Evolutionary conservation across 345 rosid species (phyloP).

Genomic region (Eucalyptus fibrosa): DNA sequence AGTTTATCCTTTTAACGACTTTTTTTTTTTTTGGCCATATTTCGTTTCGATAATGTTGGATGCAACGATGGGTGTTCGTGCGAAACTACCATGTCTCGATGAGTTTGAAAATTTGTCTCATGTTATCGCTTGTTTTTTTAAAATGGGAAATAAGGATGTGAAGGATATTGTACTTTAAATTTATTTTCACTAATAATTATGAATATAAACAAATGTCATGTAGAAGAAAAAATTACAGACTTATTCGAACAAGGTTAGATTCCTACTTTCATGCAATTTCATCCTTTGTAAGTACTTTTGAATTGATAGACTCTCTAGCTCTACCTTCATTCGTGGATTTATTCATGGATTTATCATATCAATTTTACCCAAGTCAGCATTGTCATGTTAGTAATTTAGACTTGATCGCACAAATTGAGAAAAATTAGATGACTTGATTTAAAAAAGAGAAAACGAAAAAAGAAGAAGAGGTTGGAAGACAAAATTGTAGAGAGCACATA

Average conservation of each 20-base stretch:
- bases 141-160: too few species aligned
- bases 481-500: background rate
- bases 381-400: background rate
- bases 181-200: background rate
- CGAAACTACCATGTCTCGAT: too few species aligned
- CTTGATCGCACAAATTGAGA: background rate
- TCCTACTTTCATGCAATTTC: background rate
- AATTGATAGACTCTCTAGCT: background rate
- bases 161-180: background rate
- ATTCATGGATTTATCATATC: background rate
- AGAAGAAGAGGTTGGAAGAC: too few species aligned
- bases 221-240: background rate
- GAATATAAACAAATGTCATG: too few species aligned
- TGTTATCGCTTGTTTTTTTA: accelerated
- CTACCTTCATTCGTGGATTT: background rate
- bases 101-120: background rate
- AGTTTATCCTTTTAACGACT: background rate
- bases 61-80: too few species aligned
- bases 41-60: too few species aligned
- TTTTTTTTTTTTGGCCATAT: too few species aligned
- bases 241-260: background rate
- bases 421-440: background rate
- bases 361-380: background rate
- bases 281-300: background rate
- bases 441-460: too few species aligned